Percentiles rank a stretch among this genome's conserved stretches.
These are phyloP conservation scores for Sistotremastrum suecicum DNA, from an alignment of 768 basidiomycete species.

Conservation along the genomic window DNA sequence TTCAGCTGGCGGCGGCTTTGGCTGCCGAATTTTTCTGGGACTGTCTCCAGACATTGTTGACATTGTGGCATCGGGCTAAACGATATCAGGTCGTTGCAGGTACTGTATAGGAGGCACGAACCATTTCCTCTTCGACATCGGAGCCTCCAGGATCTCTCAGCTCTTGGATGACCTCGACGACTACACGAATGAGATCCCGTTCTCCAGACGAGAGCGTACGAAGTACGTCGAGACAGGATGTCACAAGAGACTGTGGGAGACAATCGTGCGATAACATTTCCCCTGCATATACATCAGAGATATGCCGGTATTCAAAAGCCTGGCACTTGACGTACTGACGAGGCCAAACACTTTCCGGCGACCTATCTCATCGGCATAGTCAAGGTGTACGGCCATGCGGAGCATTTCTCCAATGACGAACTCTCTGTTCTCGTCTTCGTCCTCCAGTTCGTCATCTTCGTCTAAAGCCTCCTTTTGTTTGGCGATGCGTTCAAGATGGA, in stretches of 20 bases:
- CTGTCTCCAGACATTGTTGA: conserved; percentile 15
- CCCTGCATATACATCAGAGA: conserved; percentile 25
- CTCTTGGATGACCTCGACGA: conserved; percentile 80
- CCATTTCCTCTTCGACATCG: conserved; percentile 27
- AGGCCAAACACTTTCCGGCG: conserved; percentile 77
- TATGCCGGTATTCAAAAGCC: background rate
- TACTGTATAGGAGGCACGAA: conserved; percentile 8
- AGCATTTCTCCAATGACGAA: conserved; percentile 75
- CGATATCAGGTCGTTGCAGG: background rate
- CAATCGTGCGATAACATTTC: conserved; percentile 65
- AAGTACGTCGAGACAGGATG: conserved; percentile 73
- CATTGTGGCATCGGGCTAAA: conserved; percentile 3
- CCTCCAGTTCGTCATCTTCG: conserved; percentile 23
- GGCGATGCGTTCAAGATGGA: conserved; percentile 30
- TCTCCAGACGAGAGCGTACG: conserved; percentile 58
- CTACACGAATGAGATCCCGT: conserved; percentile 72
- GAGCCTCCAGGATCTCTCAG: conserved; percentile 41
- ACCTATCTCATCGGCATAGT: conserved; percentile 89
- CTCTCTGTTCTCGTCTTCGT: conserved; percentile 36
- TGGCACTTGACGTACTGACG: conserved; percentile 42
- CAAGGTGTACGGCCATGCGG: conserved; percentile 60
- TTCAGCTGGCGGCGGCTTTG: conserved; percentile 21
- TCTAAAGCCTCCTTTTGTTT: conserved; percentile 18
- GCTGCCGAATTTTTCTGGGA: conserved; percentile 17
- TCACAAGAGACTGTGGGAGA: conserved; percentile 56